Base-by-base conservation (phyloP, 2,329 filamentous ascomycete genomes). In the Aspergillus thermomutatus region DNA sequence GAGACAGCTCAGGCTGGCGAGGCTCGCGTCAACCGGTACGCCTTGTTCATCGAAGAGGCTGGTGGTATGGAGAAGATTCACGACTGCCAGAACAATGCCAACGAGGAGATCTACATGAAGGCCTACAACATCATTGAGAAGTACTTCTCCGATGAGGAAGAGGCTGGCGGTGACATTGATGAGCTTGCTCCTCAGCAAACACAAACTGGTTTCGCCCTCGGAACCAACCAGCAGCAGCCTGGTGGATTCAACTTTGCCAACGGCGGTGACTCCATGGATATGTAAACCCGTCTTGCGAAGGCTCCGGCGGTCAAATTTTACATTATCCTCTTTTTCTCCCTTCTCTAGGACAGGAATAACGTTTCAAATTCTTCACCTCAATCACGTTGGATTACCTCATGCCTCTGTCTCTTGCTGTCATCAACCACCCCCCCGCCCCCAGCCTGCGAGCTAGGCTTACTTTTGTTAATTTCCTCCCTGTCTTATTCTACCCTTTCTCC, bases 61-160 rank as follows among this genome's bases (percentile, higher is more conserved):
- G 91, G 92, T 71, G 94, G 94, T 65, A 99, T 99, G 94, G 94
- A 97, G 82, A 97, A 97, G 88, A 97, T 99, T 67, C 94, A 99
- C 80, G 93, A 97, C 69, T 97, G 94, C 85, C 94, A 99, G 83
- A 97, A 95, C 82, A 99, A 99, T 71, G 93, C 93, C 81, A 99
- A 99, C 79, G 94, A 99, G 80, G 94, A 99, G 80, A 99, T 99
- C 68, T 99, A 99, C 84, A 97, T 99, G 93, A 99, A 99, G 87
- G 94, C 94, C 0, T 99, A 97, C 84, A 97, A 96, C 84, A 99
- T 99, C 78, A 99, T 99, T 66, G 94, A 99, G 84, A 97, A 97
- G 82, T 99, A 99, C 85, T 99, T 99, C 82, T 97, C 92, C 0
- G 94, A 99, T 70, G 94, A 99, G 66, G 94, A 97, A 55, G 94